Evolutionary conservation across 148 eudicot species (phyloP).

Genomic region (Salicornia ramosissima): DNA sequence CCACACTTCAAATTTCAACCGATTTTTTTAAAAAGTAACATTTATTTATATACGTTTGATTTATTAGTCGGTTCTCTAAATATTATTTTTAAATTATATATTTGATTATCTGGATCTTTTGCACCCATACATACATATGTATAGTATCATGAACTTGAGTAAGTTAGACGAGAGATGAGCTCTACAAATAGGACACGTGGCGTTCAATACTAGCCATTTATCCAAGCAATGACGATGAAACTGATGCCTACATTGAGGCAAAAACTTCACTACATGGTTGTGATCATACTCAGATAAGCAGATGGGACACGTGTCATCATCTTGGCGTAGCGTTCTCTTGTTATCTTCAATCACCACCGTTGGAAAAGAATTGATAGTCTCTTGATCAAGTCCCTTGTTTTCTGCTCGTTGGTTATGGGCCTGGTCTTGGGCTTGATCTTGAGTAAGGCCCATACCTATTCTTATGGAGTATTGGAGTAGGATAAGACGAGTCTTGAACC

Average conservation of each 20-base stretch:
- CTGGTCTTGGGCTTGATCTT: background rate
- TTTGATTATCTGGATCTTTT: too few relatives aligned
- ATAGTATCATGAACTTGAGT: too few relatives aligned
- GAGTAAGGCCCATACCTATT: background rate
- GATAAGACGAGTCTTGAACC: background rate
- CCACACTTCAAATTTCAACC: too few relatives aligned
- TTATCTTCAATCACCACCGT: slow-evolving; percentile 17
- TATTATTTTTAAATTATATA: too few relatives aligned
- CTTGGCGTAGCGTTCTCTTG: slow-evolving; percentile 3
- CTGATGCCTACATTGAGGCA: slow-evolving; percentile 29
- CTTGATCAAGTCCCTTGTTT: slow-evolving; percentile 22
- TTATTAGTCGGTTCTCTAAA: too few relatives aligned
- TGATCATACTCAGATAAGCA: slow-evolving; percentile 22
- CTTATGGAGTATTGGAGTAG: background rate
- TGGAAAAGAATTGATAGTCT: slow-evolving; percentile 23
- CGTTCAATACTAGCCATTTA: slow-evolving; percentile 18
- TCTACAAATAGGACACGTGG: slow-evolving; percentile 19
- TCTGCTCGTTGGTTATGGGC: background rate
- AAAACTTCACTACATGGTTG: slow-evolving; percentile 12
- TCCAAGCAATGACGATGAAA: slow-evolving; percentile 26
- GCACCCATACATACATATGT: too few relatives aligned
- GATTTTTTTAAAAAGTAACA: too few relatives aligned
- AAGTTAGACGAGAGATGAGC: too few relatives aligned
- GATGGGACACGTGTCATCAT: slow-evolving; percentile 27
- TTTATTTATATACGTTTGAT: too few relatives aligned